Conservation (phyloP, 73 alveolate species). For the Paraurostyla sp. region DNA sequence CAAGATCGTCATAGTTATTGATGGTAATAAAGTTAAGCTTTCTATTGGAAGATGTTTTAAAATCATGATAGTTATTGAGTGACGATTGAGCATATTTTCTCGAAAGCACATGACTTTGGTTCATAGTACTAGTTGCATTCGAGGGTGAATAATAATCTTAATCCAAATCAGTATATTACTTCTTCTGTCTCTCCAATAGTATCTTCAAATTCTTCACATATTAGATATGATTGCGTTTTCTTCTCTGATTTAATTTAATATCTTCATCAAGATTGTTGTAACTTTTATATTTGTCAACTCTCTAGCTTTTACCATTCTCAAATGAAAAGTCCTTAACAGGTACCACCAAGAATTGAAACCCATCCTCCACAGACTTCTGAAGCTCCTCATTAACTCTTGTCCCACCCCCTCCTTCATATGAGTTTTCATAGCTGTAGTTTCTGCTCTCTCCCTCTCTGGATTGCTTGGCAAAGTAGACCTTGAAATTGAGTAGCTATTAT, state of each 20-base stretch:
- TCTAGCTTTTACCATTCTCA: neutral
- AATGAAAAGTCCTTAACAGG: conserved; percentile 17
- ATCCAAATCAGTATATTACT: neutral
- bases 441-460: no score
- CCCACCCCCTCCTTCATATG: no score
- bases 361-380: no score
- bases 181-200: neutral
- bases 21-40: no score
- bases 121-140: neutral
- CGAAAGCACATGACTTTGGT: neutral
- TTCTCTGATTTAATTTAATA: neutral
- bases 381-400: neutral
- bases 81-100: neutral
- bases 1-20: no score
- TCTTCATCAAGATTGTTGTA: neutral
- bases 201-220: conserved; percentile 20
- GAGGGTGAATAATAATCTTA: neutral
- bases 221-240: neutral
- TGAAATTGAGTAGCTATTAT: neutral
- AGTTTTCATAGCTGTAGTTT: no score
- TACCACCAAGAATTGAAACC: neutral
- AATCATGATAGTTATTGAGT: neutral
- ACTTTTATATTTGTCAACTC: neutral
- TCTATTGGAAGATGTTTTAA: neutral
- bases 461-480: neutral